Conservation (phyloP, 768 basidiomycete species). For the Lactarius evosmus region DNA sequence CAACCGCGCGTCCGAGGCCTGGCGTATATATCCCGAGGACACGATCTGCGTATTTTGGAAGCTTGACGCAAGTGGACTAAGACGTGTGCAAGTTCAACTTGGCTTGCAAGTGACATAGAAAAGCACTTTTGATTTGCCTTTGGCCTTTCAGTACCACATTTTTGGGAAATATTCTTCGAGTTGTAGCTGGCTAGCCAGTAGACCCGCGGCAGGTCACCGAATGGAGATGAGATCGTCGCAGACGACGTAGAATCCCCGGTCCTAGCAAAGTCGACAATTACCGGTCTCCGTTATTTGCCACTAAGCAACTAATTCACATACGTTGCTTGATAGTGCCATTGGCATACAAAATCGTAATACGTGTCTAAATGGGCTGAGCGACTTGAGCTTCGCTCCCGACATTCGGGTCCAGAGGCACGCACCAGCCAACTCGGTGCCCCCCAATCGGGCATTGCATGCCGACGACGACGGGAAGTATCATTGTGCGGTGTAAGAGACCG, state of each 20-base stretch:
- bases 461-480: conserved; percentile 1
- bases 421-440: background rate
- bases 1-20: too few relatives aligned
- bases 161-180: background rate
- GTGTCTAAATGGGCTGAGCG: background rate
- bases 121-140: too few relatives aligned
- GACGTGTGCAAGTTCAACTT: too few relatives aligned
- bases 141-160: too few relatives aligned
- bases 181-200: background rate
- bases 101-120: too few relatives aligned
- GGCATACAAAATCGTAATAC: background rate
- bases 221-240: background rate
- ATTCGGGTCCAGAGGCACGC: background rate
- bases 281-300: background rate
- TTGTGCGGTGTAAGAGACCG: background rate
- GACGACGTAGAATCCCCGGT: background rate
- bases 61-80: too few relatives aligned
- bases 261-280: background rate
- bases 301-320: background rate
- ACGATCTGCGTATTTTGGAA: too few relatives aligned
- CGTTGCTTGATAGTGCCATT: background rate
- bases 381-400: background rate
- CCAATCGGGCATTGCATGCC: background rate
- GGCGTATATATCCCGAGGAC: too few relatives aligned
- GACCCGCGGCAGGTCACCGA: background rate